A percentile compares a stretch with the other conserved stretches of the same genome.
These are phyloP conservation scores for Trichocladium uniseriatum DNA, from an alignment of 495 filamentous ascomycete species.

Conservation along the genomic window DNA sequence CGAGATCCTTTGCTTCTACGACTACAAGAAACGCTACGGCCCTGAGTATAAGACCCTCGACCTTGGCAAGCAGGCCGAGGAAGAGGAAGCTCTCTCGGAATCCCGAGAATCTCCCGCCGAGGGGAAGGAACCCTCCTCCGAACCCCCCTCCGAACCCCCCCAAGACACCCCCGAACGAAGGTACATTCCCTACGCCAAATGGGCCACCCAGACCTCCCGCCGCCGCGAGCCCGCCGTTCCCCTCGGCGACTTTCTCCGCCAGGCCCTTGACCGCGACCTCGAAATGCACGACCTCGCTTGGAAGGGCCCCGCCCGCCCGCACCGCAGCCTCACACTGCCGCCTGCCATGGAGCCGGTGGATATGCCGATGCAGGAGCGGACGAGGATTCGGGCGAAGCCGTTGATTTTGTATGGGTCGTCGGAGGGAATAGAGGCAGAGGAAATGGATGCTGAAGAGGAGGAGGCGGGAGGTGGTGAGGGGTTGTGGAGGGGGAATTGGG, in stretches of 20 bases:
- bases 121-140: too few relatives aligned
- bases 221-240: neutral
- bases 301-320: too few relatives aligned
- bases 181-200: neutral
- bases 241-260: neutral
- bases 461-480: too few relatives aligned
- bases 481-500: too few relatives aligned
- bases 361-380: too few relatives aligned
- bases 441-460: too few relatives aligned
- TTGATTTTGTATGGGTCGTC: too few relatives aligned
- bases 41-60: neutral
- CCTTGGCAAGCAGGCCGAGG: neutral
- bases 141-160: too few relatives aligned
- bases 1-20: neutral
- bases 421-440: too few relatives aligned
- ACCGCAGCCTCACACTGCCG: too few relatives aligned
- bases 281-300: neutral
- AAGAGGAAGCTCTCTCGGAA: neutral
- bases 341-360: too few relatives aligned
- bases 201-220: neutral
- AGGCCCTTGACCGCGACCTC: conserved; percentile 6
- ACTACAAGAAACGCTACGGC: neutral
- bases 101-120: neutral
- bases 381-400: too few relatives aligned
- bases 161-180: neutral